Evolutionary conservation across 139 green algal genomes (phyloP).

Genomic region (Tetradesmus obliquus): DNA sequence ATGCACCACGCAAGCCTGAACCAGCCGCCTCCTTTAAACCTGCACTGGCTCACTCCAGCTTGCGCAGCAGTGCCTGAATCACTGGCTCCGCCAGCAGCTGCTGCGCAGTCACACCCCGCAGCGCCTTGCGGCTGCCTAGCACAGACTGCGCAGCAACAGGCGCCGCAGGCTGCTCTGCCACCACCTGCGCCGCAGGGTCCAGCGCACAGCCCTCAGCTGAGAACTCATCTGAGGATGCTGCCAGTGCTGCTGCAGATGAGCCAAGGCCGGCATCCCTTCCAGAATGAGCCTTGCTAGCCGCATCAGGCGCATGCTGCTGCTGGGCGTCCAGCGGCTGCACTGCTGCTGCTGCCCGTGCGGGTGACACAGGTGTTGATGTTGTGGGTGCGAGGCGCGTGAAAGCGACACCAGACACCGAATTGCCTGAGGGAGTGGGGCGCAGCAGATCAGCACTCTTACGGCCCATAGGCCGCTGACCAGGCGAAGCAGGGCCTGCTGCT

Average conservation of each 20-base stretch:
- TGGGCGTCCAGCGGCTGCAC: not conserved
- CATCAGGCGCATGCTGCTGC: not conserved
- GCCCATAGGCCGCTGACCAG: not conserved
- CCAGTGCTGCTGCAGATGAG: not conserved
- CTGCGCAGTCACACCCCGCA: constrained; percentile 12
- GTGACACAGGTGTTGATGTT: not conserved
- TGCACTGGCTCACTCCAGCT: not conserved
- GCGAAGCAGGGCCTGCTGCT: not conserved
- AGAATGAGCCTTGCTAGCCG: not conserved
- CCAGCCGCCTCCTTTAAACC: not conserved
- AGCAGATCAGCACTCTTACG: not conserved
- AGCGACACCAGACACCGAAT: not conserved
- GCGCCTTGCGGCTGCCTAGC: constrained; percentile 26
- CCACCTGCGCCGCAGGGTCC: not conserved
- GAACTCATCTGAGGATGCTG: not conserved
- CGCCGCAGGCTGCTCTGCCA: not conserved
- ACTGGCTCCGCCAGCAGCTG: constrained; percentile 35
- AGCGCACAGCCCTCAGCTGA: not conserved
- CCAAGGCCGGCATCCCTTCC: not conserved
- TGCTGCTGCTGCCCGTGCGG: not conserved
- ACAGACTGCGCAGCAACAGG: constrained; percentile 14
- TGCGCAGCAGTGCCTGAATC: constrained; percentile 15
- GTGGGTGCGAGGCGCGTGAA: not conserved
- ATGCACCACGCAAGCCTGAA: no score
- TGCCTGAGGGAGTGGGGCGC: not conserved